phyloP scores from a whole-genome alignment of 805 yeast species.

The Lipomyces yamanashiensis region DNA sequence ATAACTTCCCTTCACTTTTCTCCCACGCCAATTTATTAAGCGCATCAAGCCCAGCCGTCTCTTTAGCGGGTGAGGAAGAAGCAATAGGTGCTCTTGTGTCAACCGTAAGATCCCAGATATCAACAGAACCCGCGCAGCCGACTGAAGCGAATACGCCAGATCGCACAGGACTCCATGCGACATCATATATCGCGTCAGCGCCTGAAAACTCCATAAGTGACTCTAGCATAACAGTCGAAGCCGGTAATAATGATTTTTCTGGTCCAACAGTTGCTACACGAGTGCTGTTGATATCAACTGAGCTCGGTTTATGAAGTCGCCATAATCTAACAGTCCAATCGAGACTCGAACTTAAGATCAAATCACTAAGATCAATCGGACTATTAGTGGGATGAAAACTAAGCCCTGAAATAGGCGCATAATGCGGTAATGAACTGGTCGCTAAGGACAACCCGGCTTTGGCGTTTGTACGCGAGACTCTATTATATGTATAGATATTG shows the following conservation, averaged over 20 bases:
- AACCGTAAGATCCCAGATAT: slow-evolving; percentile 48
- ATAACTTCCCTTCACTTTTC: slow-evolving; percentile 32
- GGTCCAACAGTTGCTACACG: no score
- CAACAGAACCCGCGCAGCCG: slow-evolving; percentile 45
- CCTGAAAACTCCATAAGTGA: slow-evolving; percentile 40
- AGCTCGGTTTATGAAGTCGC: slow-evolving; percentile 34
- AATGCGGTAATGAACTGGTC: slow-evolving; percentile 42
- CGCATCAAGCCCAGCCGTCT: slow-evolving; percentile 31
- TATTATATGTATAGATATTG: slow-evolving; percentile 43
- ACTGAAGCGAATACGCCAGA: slow-evolving; percentile 47
- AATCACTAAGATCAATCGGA: slow-evolving; percentile 40
- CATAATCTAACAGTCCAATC: slow-evolving; percentile 50
- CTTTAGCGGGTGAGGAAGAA: slow-evolving; percentile 24
- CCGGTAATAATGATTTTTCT: not conserved
- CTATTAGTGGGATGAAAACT: slow-evolving; percentile 41
- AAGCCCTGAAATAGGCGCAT: slow-evolving; percentile 46
- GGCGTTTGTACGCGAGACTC: slow-evolving; percentile 43
- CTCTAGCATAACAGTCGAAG: slow-evolving; percentile 12
- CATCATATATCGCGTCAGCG: slow-evolving; percentile 46
- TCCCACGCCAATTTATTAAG: slow-evolving; percentile 45
- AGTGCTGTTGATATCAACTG: not conserved
- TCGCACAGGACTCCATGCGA: slow-evolving; percentile 47
- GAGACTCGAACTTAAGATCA: slow-evolving; percentile 43
- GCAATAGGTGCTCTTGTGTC: slow-evolving; percentile 43
- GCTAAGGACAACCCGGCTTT: slow-evolving; percentile 43